phyloP scores from a whole-genome alignment of 176 grass and related monocot genomes.

The Eremochloa ophiuroides region DNA sequence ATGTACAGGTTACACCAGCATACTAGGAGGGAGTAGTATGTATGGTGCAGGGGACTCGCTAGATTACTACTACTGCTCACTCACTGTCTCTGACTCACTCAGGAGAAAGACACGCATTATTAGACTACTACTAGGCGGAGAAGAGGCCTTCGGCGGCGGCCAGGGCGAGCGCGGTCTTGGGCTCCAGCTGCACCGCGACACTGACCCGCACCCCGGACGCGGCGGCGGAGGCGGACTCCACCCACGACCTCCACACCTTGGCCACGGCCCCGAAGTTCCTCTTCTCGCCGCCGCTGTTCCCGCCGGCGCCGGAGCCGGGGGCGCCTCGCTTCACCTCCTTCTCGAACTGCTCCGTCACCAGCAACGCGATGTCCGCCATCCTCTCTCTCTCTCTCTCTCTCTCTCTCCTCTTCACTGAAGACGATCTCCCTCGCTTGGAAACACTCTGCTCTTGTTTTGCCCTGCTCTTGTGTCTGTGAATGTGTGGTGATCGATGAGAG shows the following conservation, averaged over 20 bases:
- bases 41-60: not conserved
- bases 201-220: constrained; percentile 33
- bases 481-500: not conserved
- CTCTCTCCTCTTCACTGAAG: not conserved
- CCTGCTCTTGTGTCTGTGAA: not conserved
- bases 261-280: constrained; percentile 31
- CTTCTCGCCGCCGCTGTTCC: constrained; percentile 6
- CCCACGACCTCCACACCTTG: constrained; percentile 44
- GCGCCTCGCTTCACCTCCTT: constrained; percentile 38
- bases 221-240: constrained; percentile 22
- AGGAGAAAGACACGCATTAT: not conserved
- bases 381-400: not conserved
- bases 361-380: constrained; percentile 75
- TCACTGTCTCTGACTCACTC: not conserved
- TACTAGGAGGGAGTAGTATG: too few relatives aligned
- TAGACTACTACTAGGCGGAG: constrained; percentile 39
- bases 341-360: constrained; percentile 80
- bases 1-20: too few relatives aligned
- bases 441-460: not conserved
- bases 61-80: not conserved
- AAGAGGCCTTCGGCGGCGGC: constrained; percentile 60
- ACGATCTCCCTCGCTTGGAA: not conserved
- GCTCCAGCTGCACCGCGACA: constrained; percentile 34
- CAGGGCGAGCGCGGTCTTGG: constrained; percentile 16
- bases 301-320: not conserved